Conservation (phyloP, 2,329 filamentous ascomycete genomes). For the Sordariomycetes sp. region DNA sequence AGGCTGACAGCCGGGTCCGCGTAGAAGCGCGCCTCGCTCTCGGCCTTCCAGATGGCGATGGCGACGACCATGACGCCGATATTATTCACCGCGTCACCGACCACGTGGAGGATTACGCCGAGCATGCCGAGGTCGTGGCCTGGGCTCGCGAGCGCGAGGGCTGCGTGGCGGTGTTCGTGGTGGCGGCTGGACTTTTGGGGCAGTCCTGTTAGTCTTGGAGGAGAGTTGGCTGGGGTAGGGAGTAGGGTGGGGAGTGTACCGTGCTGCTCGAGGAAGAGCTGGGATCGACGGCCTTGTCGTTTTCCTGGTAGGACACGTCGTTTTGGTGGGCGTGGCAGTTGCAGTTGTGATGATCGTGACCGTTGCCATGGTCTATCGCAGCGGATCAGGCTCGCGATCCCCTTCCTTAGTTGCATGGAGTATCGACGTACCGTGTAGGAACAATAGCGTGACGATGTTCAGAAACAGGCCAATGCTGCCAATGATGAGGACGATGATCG, state of each 20-base stretch:
- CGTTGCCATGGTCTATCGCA: conserved; percentile 19
- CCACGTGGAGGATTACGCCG: conserved; percentile 56
- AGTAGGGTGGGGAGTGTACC: neutral
- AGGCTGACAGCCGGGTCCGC: conserved; percentile 58
- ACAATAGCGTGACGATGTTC: conserved; percentile 52
- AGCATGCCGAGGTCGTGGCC: conserved; percentile 55
- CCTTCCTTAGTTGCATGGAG: neutral
- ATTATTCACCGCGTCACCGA: conserved; percentile 66
- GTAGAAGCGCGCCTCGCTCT: conserved; percentile 48
- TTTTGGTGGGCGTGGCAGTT: conserved; percentile 19
- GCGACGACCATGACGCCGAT: conserved; percentile 60
- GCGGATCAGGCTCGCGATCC: conserved; percentile 5
- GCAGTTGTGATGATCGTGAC: conserved; percentile 19
- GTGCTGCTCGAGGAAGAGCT: conserved; percentile 4
- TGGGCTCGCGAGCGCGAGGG: conserved; percentile 15
- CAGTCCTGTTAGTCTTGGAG: neutral
- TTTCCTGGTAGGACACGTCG: conserved; percentile 9
- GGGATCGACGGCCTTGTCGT: conserved; percentile 6
- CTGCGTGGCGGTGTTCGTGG: conserved; percentile 33
- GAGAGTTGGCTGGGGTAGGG: neutral
- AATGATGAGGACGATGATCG: conserved; percentile 54
- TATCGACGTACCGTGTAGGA: conserved; percentile 44
- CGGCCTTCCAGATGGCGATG: conserved; percentile 52
- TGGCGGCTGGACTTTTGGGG: conserved; percentile 18
- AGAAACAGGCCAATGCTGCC: conserved; percentile 53